Base-by-base conservation (phyloP, 2,329 filamentous ascomycete species). In the Talaromyces amestolkiae region DNA sequence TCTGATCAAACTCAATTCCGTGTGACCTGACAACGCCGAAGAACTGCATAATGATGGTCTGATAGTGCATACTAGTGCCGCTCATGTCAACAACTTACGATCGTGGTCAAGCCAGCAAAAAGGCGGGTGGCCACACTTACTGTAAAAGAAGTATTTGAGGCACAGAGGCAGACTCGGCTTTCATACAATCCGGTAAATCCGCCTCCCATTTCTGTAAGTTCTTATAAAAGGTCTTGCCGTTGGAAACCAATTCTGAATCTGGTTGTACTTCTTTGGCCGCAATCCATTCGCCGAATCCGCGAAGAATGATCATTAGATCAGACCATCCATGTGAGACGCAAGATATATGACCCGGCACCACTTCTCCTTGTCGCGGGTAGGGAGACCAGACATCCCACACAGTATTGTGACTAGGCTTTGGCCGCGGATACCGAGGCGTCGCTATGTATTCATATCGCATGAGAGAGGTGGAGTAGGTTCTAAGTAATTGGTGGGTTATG, bases 291-390 rank as follows among this genome's bases (percentile, higher is more conserved):
- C 58, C 37, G 58, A 60, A 41, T 43, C 17, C 9, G n/a, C 58
- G 41, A 24, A 60, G 13, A 43, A 60, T 35, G 11, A 11, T 45
- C 39, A 60, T 60, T 37, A 60, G 33, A 43, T 17, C 39, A 45
- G 58, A 60, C 58, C 58, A 60, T 31, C 58, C 58, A 33, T 60
- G 19, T 47, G 58, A 60, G 15, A 60, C 22, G 24, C 58, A 60
- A 47, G 58, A 60, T 43, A 60, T 31, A 47, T 60, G 58, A 5
- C 37, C 58, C 27, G 39, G 58, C 5, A 60, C 17, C 1, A 17
- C 17, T 33, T 60, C 22, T 6, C 6, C 37, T 35, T 60, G 58
- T 31, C 58, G 37, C 33, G 58, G 58, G 33, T 60, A 60, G 1
- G 58, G 58, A 11, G 58, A 47, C 58, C 58, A 60, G 17, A 33